Conservation (phyloP, 1,139 yeast species). For the Insectozyma bohioensis region DNA sequence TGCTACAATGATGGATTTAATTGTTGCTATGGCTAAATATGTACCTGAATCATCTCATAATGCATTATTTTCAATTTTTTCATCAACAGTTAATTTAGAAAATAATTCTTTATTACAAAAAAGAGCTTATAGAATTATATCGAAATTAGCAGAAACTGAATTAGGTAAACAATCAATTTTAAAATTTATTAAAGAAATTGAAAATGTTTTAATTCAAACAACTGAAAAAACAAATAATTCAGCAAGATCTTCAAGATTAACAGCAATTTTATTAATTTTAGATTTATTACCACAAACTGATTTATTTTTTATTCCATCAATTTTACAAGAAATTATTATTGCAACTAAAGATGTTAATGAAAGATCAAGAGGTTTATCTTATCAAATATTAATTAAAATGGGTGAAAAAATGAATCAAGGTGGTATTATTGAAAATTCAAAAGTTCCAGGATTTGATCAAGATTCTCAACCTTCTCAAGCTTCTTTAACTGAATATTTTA, state of each 20-base stretch:
- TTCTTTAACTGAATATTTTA: slow-evolving; percentile 75
- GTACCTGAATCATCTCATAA: slow-evolving; percentile 70
- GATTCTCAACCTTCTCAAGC: slow-evolving; percentile 65
- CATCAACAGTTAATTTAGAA: slow-evolving; percentile 56
- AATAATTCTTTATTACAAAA: slow-evolving; percentile 76
- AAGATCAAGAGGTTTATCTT: slow-evolving; percentile 83
- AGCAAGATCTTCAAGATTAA: slow-evolving; percentile 78
- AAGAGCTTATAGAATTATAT: slow-evolving; percentile 80
- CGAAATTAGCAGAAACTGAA: slow-evolving; percentile 68
- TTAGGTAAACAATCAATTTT: slow-evolving; percentile 55
- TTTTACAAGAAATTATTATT: slow-evolving; percentile 83
- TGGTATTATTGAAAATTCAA: slow-evolving; percentile 62
- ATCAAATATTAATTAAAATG: slow-evolving; percentile 73
- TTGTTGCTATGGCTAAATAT: slow-evolving; percentile 83
- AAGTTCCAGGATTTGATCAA: slow-evolving; percentile 67
- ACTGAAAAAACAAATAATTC: slow-evolving; percentile 64
- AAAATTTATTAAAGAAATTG: slow-evolving; percentile 57
- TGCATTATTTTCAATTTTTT: slow-evolving; percentile 77
- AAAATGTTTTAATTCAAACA: slow-evolving; percentile 57
- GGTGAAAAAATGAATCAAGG: slow-evolving; percentile 77
- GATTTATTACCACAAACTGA: slow-evolving; percentile 61
- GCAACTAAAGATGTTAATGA: slow-evolving; percentile 94
- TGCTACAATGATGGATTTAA: slow-evolving; percentile 86
- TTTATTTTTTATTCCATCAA: slow-evolving; percentile 74
- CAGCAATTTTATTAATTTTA: slow-evolving; percentile 62